Conservation (phyloP, 805 yeast species). For the Saturnispora sanitii region DNA sequence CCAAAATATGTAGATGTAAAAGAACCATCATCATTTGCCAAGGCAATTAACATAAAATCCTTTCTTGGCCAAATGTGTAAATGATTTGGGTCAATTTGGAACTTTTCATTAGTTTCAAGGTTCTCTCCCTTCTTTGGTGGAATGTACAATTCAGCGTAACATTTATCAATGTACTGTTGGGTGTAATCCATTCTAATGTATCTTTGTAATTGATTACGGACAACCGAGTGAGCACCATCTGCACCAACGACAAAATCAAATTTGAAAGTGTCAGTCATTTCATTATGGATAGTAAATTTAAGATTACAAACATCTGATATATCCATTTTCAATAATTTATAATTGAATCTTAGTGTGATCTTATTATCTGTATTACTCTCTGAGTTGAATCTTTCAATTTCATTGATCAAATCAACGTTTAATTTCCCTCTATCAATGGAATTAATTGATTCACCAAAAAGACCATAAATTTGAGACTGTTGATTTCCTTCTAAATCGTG, state of each 20-base stretch:
- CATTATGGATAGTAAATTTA: not conserved
- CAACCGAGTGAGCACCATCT: constrained; percentile 76
- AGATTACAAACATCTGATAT: not conserved
- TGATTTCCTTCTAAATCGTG: constrained; percentile 58
- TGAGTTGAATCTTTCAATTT: constrained; percentile 39
- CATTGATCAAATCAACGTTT: constrained; percentile 56
- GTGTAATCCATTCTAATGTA: constrained; percentile 54
- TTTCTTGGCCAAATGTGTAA: constrained; percentile 91
- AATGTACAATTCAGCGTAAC: constrained; percentile 71
- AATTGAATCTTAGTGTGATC: constrained; percentile 42
- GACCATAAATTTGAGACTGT: constrained; percentile 66
- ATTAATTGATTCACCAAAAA: constrained; percentile 74
- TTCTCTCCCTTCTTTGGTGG: constrained; percentile 56
- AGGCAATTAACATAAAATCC: constrained; percentile 79
- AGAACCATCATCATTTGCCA: constrained; percentile 77
- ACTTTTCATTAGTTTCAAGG: constrained; percentile 31
- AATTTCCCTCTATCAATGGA: constrained; percentile 71
- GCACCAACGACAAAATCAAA: constrained; percentile 68
- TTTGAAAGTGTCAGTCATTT: constrained; percentile 1
- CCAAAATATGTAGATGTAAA: constrained; percentile 87
- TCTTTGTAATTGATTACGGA: constrained; percentile 60
- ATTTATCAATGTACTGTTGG: constrained; percentile 76
- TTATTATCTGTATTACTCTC: constrained; percentile 3
- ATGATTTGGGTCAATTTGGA: constrained; percentile 58
- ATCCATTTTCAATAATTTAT: constrained; percentile 41